Conservation (phyloP, 139 green algal species). For the Tetraselmis striata region DNA sequence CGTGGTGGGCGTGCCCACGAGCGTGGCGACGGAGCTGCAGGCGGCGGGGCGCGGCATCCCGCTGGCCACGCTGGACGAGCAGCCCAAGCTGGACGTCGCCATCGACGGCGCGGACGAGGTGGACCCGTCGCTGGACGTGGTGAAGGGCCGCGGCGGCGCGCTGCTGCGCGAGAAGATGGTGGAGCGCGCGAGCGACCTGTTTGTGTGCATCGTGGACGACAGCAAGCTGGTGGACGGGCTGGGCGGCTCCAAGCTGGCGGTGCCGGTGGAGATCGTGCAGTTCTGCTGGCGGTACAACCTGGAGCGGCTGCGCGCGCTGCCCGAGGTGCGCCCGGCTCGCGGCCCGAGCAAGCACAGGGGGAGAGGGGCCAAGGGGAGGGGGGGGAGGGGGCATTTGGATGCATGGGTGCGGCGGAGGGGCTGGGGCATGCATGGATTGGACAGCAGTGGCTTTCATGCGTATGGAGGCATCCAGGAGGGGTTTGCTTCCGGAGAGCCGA, state of each 20-base stretch:
- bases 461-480: too few relatives aligned
- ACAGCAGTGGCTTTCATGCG: too few relatives aligned
- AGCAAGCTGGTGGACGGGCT: slow-evolving; percentile 88
- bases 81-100: slow-evolving; percentile 90
- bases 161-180: slow-evolving; percentile 99
- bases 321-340: too few relatives aligned
- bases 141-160: slow-evolving; percentile 95
- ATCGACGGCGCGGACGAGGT: slow-evolving; percentile 99
- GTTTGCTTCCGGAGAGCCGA: too few relatives aligned
- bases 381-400: too few relatives aligned
- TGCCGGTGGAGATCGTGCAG: slow-evolving; percentile 98
- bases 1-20: slow-evolving; percentile 94
- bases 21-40: slow-evolving; percentile 88
- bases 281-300: slow-evolving; percentile 95
- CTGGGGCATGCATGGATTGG: too few relatives aligned
- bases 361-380: too few relatives aligned
- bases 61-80: slow-evolving; percentile 90
- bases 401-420: too few relatives aligned
- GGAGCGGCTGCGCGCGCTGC: slow-evolving; percentile 27
- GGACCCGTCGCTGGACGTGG: slow-evolving; percentile 91
- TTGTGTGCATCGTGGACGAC: slow-evolving; percentile 99
- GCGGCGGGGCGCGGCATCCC: slow-evolving; percentile 84
- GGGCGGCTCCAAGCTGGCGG: slow-evolving; percentile 82
- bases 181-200: slow-evolving; percentile 85
- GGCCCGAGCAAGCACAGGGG: not conserved